These are phyloP conservation scores for Oemleria cerasiformis DNA, from an alignment of 306 rosid genomes.

Conservation along the genomic window DNA sequence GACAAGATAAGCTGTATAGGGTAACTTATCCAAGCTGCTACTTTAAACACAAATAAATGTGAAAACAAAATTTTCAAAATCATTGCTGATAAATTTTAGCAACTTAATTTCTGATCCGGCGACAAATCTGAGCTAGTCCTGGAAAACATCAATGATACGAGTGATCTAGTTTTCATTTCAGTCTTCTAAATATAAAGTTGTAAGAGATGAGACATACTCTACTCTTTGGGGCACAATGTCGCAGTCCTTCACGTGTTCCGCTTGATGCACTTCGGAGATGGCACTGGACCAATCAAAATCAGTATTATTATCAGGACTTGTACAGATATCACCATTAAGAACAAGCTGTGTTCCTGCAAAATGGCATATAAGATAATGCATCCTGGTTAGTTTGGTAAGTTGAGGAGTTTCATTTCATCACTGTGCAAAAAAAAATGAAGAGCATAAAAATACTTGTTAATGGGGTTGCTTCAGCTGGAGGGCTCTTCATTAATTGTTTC, in stretches of 20 bases:
- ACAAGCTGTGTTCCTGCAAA: slow-evolving; percentile 38
- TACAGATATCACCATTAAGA: slow-evolving; percentile 17
- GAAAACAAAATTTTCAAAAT: not conserved
- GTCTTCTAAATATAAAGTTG: slow-evolving; percentile 9
- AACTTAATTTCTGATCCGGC: not conserved
- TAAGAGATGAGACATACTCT: slow-evolving; percentile 50
- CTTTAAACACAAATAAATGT: not conserved
- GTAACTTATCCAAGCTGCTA: not conserved
- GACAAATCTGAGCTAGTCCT: not conserved
- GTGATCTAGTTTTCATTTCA: slow-evolving; percentile 15
- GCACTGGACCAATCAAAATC: slow-evolving; percentile 32
- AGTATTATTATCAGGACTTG: slow-evolving; percentile 15
- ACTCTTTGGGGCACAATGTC: slow-evolving; percentile 24
- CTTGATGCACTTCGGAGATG: slow-evolving; percentile 49
- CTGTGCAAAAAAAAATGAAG: not conserved
- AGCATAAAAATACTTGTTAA: slow-evolving; percentile 33
- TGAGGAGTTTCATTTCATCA: not conserved
- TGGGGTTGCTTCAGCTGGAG: slow-evolving; percentile 27
- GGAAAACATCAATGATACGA: not conserved
- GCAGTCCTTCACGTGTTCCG: slow-evolving; percentile 32
- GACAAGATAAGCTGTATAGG: not conserved
- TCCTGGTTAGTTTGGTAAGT: slow-evolving; percentile 17
- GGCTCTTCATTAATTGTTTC: slow-evolving; percentile 45
- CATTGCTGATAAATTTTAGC: not conserved
- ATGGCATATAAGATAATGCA: slow-evolving; percentile 5